A percentile compares a stretch with the other conserved stretches of the same genome.
These are phyloP conservation scores for Jacaranda copaia DNA, from an alignment of 257 asterid species.

Conservation along the genomic window DNA sequence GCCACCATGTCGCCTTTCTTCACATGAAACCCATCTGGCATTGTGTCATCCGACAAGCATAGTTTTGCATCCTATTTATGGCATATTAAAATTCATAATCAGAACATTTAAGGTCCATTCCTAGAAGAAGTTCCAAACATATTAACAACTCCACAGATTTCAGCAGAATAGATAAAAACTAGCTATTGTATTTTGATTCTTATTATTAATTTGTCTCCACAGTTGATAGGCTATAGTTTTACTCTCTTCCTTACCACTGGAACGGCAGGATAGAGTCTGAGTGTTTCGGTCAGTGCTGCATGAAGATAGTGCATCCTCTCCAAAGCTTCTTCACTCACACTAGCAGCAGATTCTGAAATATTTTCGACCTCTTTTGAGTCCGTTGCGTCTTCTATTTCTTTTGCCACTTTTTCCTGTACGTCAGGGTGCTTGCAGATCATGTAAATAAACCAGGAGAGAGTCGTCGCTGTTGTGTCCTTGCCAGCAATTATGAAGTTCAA, in stretches of 20 bases:
- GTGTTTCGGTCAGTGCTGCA: slow-evolving; percentile 64
- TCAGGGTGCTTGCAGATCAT: slow-evolving; percentile 59
- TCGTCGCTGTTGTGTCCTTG: slow-evolving; percentile 60
- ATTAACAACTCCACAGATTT: background rate
- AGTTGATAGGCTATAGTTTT: background rate
- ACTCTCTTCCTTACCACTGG: slow-evolving; percentile 59
- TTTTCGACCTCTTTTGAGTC: slow-evolving; percentile 24
- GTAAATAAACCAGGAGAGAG: slow-evolving; percentile 65
- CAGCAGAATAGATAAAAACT: background rate
- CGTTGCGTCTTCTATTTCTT: slow-evolving; percentile 47
- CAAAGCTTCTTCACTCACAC: slow-evolving; percentile 51
- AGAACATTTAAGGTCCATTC: background rate
- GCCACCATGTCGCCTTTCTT: slow-evolving; percentile 53
- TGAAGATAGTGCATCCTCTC: slow-evolving; percentile 72
- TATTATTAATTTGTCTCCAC: background rate
- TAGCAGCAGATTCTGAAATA: slow-evolving; percentile 47
- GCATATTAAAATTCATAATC: background rate
- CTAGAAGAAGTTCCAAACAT: background rate
- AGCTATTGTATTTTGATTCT: background rate
- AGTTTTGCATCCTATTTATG: slow-evolving; percentile 49
- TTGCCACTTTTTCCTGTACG: slow-evolving; percentile 58
- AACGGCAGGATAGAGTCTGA: slow-evolving; percentile 70
- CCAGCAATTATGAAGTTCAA: slow-evolving; percentile 67
- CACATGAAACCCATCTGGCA: slow-evolving; percentile 59
- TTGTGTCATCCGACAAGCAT: slow-evolving; percentile 55